Conservation (phyloP, 306 rosid species). For the Glycyrrhiza uralensis region DNA sequence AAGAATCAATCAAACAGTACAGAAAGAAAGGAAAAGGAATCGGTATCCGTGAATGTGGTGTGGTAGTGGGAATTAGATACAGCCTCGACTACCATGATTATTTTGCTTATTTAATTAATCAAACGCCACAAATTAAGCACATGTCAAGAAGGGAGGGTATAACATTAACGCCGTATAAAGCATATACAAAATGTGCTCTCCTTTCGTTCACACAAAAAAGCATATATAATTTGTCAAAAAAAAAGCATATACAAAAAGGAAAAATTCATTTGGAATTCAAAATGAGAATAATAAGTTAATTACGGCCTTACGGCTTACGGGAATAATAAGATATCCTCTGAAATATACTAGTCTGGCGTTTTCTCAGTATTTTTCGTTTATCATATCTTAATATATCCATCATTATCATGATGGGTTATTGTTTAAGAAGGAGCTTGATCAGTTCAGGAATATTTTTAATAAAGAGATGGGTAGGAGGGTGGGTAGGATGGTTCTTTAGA, state of each 20-base stretch:
- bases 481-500: conserved; percentile 14
- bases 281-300: not conserved
- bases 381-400: not conserved
- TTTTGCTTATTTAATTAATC: not conserved
- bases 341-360: conserved; percentile 15
- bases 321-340: conserved; percentile 14
- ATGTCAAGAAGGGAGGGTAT: not conserved
- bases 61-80: conserved; percentile 12
- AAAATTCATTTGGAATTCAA: not conserved
- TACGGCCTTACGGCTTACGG: too few species aligned
- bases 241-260: not conserved
- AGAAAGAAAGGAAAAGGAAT: not conserved
- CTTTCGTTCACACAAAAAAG: too few species aligned
- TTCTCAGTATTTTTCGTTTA: not conserved
- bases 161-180: too few species aligned
- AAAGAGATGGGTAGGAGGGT: not conserved
- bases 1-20: not conserved
- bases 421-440: not conserved
- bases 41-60: not conserved
- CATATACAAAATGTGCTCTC: too few species aligned
- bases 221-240: too few species aligned
- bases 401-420: not conserved
- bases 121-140: not conserved
- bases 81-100: not conserved
- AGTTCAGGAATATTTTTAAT: conserved; percentile 1